Conservation (phyloP, 805 yeast genomes). For the Lipomyces oligophaga region DNA sequence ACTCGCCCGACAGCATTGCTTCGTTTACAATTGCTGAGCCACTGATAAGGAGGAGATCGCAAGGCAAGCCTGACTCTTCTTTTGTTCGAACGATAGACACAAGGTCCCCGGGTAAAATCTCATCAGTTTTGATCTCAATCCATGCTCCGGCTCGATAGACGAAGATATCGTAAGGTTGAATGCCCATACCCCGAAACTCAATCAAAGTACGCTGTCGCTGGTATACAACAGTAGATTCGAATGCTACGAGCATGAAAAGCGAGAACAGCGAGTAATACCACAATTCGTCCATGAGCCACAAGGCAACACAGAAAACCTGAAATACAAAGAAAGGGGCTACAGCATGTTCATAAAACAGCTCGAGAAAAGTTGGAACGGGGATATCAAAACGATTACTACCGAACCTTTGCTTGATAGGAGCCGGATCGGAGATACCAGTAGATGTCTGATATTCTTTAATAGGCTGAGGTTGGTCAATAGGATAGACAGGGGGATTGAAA, state of each 20-base stretch:
- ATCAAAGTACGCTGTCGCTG: constrained; percentile 92
- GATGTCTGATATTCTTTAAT: constrained; percentile 48
- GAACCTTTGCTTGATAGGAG: constrained; percentile 51
- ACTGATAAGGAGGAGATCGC: constrained; percentile 79
- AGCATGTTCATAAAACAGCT: constrained; percentile 93
- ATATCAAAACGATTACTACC: constrained; percentile 90
- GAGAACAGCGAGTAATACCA: constrained; percentile 95
- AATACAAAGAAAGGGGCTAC: constrained; percentile 97
- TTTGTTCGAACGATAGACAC: constrained; percentile 67
- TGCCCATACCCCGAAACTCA: constrained; percentile 96
- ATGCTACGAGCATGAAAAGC: constrained; percentile 83
- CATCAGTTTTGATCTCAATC: constrained; percentile 64
- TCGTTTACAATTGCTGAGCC: constrained; percentile 96
- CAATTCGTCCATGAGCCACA: constrained; percentile 94
- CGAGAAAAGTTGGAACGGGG: constrained; percentile 87
- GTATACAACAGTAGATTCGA: constrained; percentile 91
- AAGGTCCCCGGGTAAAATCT: constrained; percentile 81
- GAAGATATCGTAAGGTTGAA: constrained; percentile 79
- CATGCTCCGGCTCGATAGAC: constrained; percentile 70
- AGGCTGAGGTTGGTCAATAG: constrained; percentile 41
- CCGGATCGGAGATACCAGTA: constrained; percentile 48
- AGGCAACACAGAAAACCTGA: constrained; percentile 90
- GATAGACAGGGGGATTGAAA: constrained; percentile 79
- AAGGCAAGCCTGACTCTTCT: constrained; percentile 90
- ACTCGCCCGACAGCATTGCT: constrained; percentile 98